Evolutionary conservation across 2,329 filamentous ascomycete species (phyloP), one percentile per base, ranked within the genome.

Genomic region (Aspergillus spinulosporus): DNA sequence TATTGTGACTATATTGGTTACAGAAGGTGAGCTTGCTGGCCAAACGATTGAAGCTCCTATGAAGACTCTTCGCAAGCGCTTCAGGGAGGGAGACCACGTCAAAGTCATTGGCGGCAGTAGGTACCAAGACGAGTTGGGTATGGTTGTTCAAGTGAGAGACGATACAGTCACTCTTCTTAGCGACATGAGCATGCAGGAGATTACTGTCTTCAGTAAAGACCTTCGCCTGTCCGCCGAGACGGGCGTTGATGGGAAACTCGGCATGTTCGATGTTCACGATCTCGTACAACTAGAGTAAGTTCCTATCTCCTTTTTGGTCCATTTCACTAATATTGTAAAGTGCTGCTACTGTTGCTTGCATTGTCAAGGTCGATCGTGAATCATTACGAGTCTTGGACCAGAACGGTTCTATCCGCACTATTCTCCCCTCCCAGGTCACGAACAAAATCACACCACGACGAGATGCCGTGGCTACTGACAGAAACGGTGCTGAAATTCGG

Each of bases 161-260:
- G 94, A 99, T 71, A 87, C 90, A 39, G 92, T 99, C 57, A 97
- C 94, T 1, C 80, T 99, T 62, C 80, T 99, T 62, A 96, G 90
- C 47, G 94, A 99, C 75, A 91, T 94, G 72, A 94, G 86, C 59
- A 93, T 94, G 74, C 87, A 88, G 51, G 94, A 99, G 72, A 92
- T 99, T 64, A 97, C 92, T 0, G 94, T 99, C 34, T 99, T 99
- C 71, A 97, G 93, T 78, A 97, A 96, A 72, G 94, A 99, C 76
- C 78, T 99, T 59, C 86, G 95, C 64, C 90, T 96, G 73, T 94
- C 94, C 29, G 91, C 90, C 54, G 94, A 97, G 70, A 91, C 92
- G 64, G 92, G 92, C 60, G 92, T 90, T 12, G 87, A 92, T 68
- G 89, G 90, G 29, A 81, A 78, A 58, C 78, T 93, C n/a, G 91